Evolutionary conservation across 805 yeast genomes (phyloP), one percentile per base, ranked within the genome.

Genomic region (Pichia paraexigua): DNA sequence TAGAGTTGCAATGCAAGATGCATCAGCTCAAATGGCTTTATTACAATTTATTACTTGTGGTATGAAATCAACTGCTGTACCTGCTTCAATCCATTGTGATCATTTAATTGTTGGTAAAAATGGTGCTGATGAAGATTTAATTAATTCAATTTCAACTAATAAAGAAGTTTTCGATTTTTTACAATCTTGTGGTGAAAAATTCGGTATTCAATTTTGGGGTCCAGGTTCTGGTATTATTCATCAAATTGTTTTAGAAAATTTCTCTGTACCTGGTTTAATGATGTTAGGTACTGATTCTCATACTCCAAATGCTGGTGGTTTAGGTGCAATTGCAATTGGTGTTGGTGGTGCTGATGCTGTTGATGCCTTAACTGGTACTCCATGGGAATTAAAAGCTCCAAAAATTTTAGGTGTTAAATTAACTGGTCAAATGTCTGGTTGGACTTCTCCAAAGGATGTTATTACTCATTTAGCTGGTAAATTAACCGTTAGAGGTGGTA

Each of bases 331-430:
- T 65, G 97, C 97, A 60, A 91, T 91, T 62, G 98, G 97, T 80
- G 97, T 92, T 61, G 98, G 97, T 78, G 98, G 98, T 80, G 98
- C 98, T 60, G 98, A 91, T 71, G 97, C 97, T 57, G 98, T 91
- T 61, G 98, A 91, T 70, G 97, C 89, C 55, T 81, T 91, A 83
- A 87, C 97, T 55, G 85, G 86, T 66, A 79, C 89, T 60, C 85
- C 98, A 52, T 91, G 98, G 98, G 98, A 91, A 76, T 82, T 91
- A 67, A 91, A 91, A 79, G 97, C 97, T 54, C 98, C 98, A 66
- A 89, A 87, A 76, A 80, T 90, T 64, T 72, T 92, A 63, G 98
- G 98, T 76, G 96, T 91, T 65, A 88, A 91, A 74, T 80, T 91
- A 65, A 87, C 95, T 55, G 98, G 98, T 69, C 77, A 76, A 66